Evolutionary conservation across 2,329 filamentous ascomycete species (phyloP), one percentile per base, ranked within the genome.

Genomic region (Epichloe brachyelytri): DNA sequence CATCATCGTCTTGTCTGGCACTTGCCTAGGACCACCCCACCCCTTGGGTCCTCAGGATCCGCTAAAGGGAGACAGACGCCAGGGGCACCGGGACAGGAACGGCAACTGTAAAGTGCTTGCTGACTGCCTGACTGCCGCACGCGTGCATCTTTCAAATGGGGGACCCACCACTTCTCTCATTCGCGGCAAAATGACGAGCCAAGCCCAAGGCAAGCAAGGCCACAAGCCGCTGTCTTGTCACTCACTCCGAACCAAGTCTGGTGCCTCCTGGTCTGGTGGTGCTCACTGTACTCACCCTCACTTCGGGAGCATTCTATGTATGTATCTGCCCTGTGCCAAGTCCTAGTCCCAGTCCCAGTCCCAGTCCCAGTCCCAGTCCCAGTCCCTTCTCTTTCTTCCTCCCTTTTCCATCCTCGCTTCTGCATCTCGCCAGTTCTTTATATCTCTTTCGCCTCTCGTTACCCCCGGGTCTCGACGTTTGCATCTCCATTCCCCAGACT

Each of bases 401-500:
- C 40, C n/a, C 41, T 19, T 39, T 45, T 48, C 22, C 50, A 34
- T 45, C 17, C 46, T 46, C 39, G 50, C 50, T 43, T 49, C 39
- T 40, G 41, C 40, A 38, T 51, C 15, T 52, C 46, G 46, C 40
- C 40, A 48, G 37, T 43, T 51, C 47, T 22, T 49, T 48, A 45
- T 46, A 48, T 49, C 33, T 45, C 40, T 43, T 52, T 52, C 50
- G 50, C 50, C 46, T 49, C 50, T 30, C 43, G 46, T 41, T 17
- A 19, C 44, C 15, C 26, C 22, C 10, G 19, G 36, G 7, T 20
- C 36, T 36, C 22, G 26, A 37, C 50, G 8, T 40, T 33, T 40
- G 33, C 46, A 19, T 22, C n/a, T 39, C 15, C n/a, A 41, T 51
- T 11, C 38, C 15, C 11, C 19, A 30, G 34, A 17, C 22, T 37